A percentile compares a stretch with the other conserved stretches of the same genome.
Conservation (phyloP, 192 early-diverging fungal species). For the Rhizophlyctis rosea region DNA sequence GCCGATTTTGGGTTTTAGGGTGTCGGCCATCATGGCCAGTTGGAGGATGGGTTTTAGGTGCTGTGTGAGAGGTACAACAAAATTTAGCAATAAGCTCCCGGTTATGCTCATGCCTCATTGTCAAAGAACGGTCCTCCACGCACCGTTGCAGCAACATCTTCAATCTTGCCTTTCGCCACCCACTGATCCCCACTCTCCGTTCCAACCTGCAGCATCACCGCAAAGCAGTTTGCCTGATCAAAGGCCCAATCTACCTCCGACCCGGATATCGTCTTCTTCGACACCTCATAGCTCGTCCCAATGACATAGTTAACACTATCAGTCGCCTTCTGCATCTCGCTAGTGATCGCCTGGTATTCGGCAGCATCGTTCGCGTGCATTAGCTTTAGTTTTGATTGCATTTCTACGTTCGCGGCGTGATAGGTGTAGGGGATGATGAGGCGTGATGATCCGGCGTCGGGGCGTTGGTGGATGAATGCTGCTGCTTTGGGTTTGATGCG, state of each 20-base stretch:
- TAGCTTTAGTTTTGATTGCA: constrained; percentile 4
- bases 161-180: background rate
- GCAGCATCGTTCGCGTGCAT: constrained; percentile 5
- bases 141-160: background rate
- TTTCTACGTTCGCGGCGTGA: constrained; percentile 1
- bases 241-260: constrained; percentile 30
- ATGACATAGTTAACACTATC: background rate
- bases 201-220: constrained; percentile 12
- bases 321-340: background rate
- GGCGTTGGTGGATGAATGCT: constrained; percentile 15
- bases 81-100: background rate
- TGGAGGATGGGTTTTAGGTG: constrained; percentile 10
- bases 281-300: constrained; percentile 9
- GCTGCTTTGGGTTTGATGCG: constrained; percentile 8
- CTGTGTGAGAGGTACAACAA: constrained; percentile 8
- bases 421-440: constrained; percentile 25
- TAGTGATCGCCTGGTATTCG: background rate
- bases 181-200: no score
- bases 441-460: background rate
- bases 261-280: constrained; percentile 12
- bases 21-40: background rate
- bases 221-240: constrained; percentile 20
- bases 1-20: constrained; percentile 8
- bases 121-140: background rate
- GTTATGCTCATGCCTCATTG: no score